Base-by-base conservation (phyloP, 306 rosid genomes). In the Glycine soja region DNA sequence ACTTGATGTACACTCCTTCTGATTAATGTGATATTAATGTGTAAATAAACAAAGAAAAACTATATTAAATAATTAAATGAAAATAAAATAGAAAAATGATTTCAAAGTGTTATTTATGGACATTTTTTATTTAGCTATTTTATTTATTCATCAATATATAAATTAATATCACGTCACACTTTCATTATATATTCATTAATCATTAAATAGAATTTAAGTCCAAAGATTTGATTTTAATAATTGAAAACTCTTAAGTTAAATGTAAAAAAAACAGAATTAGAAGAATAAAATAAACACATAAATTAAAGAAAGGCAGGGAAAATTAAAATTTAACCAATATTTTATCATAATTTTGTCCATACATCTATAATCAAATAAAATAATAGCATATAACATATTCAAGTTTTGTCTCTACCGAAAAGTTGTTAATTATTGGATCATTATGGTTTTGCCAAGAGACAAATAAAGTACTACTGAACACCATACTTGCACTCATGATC, bases 391-490 rank as follows among this genome's bases (percentile, higher is more conserved):
- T 7, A 40, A 40, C 43, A 7, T 42, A 42, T 42, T 42, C 8
- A 42, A 42, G 10, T 19, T 58, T 58, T 58, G 65, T 58, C 38
- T 7, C 9, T 58, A 18, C 8, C 19, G 6, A 19, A 58, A 58
- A 58, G 65, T 58, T 58, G 14, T 58, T 19, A 58, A 58, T 58
- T 18, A 19, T 58, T 58, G 65, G 36, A 58, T 58, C 5, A 58
- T 18, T 10, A 58, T 2, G 7, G 38, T 58, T 58, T 8, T 24
- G 13, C 2, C 4, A 57, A 18, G 18, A 57, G 64, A 57, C 64
- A 57, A 18, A 57, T 3, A 8, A 7, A 2, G 64, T 8, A 57
- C 46, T 2, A 57, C 13, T 57, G 64, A 57, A 57, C 12, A 56
- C 32, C 63, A 56, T 57, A 57, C 12, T 18, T 57, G 64, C 11